Base-by-base conservation (phyloP, 2,329 filamentous ascomycete species). In the Ceratocystis cubensis region DNA sequence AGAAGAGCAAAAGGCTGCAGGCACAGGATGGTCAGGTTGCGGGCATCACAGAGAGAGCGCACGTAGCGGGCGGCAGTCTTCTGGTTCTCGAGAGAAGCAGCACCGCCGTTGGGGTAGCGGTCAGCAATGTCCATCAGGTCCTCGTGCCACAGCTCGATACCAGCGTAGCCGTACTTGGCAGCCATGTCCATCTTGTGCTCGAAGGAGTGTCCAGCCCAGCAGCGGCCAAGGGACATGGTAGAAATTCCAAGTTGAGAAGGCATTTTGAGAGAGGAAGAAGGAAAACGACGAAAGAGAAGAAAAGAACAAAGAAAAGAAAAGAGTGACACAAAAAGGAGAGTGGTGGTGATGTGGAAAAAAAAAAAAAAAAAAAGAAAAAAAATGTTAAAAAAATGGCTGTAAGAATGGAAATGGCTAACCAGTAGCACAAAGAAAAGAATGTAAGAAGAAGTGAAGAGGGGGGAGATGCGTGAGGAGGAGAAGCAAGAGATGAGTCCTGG, bases 1-100 rank as follows among this genome's bases (percentile, higher is more conserved):
- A 88, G 91, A 75, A 90, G 84, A 77, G 83, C 82, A 73, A 93
- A 92, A 0, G 89, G 89, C 72, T 91, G 88, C 0, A 92, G 79
- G 69, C 84, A 86, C 70, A 90, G 79, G 70, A 90, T 82, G 8
- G 76, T 71, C 25, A 90, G 79, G 41, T 73, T 74, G 30, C 83
- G 78, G 2, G 78, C 76, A 28, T 78, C 74, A 74, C 86, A 89
- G 56, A 90, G 78, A 0, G 75, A 72, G 30, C 78, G 78, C 67
- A 89, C 81, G 62, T 80, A 75, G 2, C 75, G 73, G 30, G 88
- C 86, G 1, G 87, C 87, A 5, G 77, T 72, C 22, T 88, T 71
- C 48, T 85, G 79, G 70, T 79, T 79, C 15, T 75, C 71, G 13
- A 69, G 65, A 13, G 72, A 70, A 2, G 74, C 75, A 30, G 77